Evolutionary conservation across 2,329 filamentous ascomycete genomes (phyloP), one percentile per base, ranked within the genome.

Genomic region (Cercospora zeae-maydis): DNA sequence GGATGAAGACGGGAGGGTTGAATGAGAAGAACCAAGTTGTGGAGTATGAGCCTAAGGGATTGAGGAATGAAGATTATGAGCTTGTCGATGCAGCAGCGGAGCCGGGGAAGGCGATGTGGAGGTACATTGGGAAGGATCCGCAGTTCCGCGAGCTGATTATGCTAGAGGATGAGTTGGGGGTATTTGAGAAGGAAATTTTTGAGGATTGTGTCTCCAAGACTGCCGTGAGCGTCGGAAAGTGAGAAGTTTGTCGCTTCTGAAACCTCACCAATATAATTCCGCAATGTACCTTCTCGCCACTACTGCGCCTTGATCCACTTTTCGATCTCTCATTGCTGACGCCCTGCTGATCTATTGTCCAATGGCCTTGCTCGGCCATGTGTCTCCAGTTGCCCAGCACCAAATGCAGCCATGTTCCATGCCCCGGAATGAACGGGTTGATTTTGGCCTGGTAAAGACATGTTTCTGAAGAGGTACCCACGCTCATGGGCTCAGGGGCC

Each of bases 31-130:
- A 64, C 27, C 24, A 52, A 14, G 34, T 61, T 16, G 59, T 54
- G 5, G 31, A 16, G 14, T 66, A 66, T 36, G 34, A 63, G 56
- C 64, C 62, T 2, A 64, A 64, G n/a, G 59, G 62, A 1, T 30
- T 66, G 8, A 54, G 55, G 16, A 49, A 51, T 19, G 33, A 37
- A 1, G 59, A 62, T 11, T 66, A 66, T 21, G 62, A 66, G n/a
- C 49, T 66, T 10, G 33, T 66, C 11, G 61, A 66, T 33, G 21
- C 21, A 2, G 16, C 7, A 3, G 61, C 61, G 3, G 55, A 66
- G 52, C 61, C 64, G 16, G 64, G 62, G 1, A 59, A 59, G 30
- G 64, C 61, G 9, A 64, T 55, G 49, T 66, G 64, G 64, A 33
- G 59, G 16, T 66, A 66, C 47, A 27, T 63, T 39, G 64, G 62